A percentile compares a stretch with the other conserved stretches of the same genome.
Evolutionary conservation across 2,329 filamentous ascomycete genomes (phyloP).

Genomic region (Claviceps maximensis): DNA sequence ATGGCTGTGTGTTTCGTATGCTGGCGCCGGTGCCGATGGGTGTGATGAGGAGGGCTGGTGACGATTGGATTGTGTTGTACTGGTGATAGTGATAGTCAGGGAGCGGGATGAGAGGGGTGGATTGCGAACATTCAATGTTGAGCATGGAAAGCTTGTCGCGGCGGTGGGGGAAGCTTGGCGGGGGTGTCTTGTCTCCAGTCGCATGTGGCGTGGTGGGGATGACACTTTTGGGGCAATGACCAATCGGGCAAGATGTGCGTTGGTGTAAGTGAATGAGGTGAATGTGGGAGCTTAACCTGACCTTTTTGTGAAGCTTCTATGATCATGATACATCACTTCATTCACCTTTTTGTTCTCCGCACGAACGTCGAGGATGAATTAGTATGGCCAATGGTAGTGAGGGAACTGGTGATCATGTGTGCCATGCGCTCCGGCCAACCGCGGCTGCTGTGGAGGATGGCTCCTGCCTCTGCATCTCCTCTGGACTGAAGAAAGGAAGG

Average conservation of each 20-base stretch:
- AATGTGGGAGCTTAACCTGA: background rate
- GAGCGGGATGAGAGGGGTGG: background rate
- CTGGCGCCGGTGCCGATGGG: background rate
- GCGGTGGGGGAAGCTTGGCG: background rate
- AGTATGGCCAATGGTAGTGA: background rate
- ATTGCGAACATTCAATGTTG: background rate
- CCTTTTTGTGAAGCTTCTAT: too few relatives aligned
- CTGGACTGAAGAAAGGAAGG: background rate
- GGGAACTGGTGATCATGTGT: background rate
- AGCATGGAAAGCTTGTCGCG: too few relatives aligned
- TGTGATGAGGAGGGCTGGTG: background rate
- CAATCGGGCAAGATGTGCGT: background rate
- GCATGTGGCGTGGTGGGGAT: background rate
- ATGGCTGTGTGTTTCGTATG: conserved; percentile 13
- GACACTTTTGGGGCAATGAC: background rate
- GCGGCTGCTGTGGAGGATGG: background rate
- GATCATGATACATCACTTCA: too few relatives aligned
- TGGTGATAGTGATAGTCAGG: background rate
- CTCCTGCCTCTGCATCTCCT: background rate
- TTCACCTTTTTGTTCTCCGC: too few relatives aligned
- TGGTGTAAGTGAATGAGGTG: background rate
- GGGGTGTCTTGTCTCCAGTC: too few relatives aligned
- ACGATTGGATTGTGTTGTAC: background rate
- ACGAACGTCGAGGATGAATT: too few relatives aligned
- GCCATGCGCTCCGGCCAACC: too few relatives aligned